Evolutionary conservation across 2,329 filamentous ascomycete genomes (phyloP).

Genomic region (Epichloe gansuensis): DNA sequence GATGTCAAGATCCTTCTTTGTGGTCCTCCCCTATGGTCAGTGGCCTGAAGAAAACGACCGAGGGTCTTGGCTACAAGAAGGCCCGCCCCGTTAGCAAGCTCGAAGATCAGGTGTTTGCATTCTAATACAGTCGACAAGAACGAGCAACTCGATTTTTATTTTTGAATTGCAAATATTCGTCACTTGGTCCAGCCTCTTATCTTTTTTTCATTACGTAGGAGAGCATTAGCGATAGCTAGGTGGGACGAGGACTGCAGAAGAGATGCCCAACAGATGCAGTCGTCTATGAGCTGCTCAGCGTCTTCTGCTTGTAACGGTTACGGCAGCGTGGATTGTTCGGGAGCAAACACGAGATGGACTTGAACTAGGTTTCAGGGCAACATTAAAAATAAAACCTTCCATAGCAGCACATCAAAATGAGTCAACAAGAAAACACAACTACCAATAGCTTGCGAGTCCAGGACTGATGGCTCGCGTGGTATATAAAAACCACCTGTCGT

Average conservation of each 20-base stretch:
- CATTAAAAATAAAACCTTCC: background rate
- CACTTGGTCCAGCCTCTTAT: background rate
- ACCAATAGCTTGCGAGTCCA: too few relatives aligned
- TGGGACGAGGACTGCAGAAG: background rate
- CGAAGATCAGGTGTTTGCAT: constrained; percentile 95
- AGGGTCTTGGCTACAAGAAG: constrained; percentile 82
- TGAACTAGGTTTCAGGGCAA: background rate
- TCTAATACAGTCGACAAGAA: constrained; percentile 30
- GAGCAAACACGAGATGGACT: background rate
- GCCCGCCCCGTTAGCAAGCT: constrained; percentile 93
- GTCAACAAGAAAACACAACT: background rate
- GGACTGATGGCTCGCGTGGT: too few relatives aligned
- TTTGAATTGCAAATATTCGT: background rate
- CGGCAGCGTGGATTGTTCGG: background rate
- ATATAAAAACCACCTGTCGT: too few relatives aligned
- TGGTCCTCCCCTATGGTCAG: constrained; percentile 95
- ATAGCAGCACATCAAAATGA: background rate
- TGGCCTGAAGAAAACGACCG: constrained; percentile 92
- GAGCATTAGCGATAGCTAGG: too few relatives aligned
- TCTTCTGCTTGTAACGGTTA: background rate
- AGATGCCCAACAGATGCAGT: background rate
- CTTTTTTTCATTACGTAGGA: too few relatives aligned
- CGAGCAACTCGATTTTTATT: background rate
- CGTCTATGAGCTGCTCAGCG: background rate
- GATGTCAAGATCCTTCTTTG: constrained; percentile 94